Conservation (phyloP, 1,139 yeast species). For the Petasospora fabianii region DNA sequence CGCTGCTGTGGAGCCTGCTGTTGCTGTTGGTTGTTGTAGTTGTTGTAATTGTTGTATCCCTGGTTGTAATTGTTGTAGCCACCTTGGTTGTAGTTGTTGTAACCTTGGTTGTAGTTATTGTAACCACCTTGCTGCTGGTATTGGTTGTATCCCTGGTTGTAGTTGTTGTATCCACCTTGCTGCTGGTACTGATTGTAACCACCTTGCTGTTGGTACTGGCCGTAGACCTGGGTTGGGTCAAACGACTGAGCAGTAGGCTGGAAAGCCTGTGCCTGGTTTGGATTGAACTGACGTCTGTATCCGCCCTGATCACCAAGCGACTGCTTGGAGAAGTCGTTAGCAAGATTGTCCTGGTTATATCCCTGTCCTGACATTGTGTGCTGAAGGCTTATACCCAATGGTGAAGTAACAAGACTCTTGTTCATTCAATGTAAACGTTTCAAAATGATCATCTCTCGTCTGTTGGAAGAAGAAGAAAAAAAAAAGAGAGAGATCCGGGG, state of each 20-base stretch:
- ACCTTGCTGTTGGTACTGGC: too few species aligned
- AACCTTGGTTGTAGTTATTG: conserved; percentile 25
- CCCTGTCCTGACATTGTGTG: conserved; percentile 25
- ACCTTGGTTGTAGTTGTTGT: conserved; percentile 21
- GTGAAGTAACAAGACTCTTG: too few species aligned
- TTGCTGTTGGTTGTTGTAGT: conserved; percentile 27
- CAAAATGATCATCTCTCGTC: too few species aligned
- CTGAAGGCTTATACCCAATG: too few species aligned
- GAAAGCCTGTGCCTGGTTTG: conserved; percentile 22
- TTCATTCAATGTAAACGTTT: too few species aligned
- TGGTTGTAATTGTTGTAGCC: conserved; percentile 18
- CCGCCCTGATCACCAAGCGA: conserved; percentile 26
- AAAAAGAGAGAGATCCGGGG: too few species aligned
- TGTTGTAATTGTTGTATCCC: conserved; percentile 27
- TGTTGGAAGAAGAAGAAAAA: too few species aligned
- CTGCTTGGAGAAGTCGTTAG: conserved; percentile 52
- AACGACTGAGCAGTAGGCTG: conserved; percentile 25
- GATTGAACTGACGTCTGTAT: conserved; percentile 23
- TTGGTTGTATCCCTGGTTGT: conserved; percentile 27
- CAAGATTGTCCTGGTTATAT: conserved; percentile 49
- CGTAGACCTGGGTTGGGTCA: conserved; percentile 21
- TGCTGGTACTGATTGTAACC: conserved; percentile 27
- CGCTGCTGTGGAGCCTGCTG: conserved; percentile 35
- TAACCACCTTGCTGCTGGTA: conserved; percentile 13
- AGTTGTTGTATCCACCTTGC: conserved; percentile 1